These are phyloP conservation scores for Bipolaris cookei DNA, from an alignment of 2,329 filamentous ascomycete genomes.

Conservation along the genomic window DNA sequence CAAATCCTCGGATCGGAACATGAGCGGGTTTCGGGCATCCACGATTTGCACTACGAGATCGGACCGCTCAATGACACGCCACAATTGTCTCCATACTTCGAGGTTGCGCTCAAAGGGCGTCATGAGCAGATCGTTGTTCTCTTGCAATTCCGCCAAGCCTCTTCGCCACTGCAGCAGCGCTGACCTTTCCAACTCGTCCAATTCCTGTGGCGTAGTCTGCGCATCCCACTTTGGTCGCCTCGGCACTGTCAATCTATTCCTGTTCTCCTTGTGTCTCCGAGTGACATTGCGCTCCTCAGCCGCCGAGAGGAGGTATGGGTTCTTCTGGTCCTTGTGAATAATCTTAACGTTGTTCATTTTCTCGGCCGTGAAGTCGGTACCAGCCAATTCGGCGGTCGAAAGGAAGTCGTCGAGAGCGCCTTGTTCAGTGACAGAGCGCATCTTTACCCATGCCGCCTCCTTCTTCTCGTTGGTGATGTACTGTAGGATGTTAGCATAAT, in stretches of 20 bases:
- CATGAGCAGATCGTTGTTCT: constrained; percentile 93
- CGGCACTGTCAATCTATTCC: constrained; percentile 81
- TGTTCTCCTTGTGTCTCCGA: constrained; percentile 84
- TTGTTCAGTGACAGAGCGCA: constrained; percentile 98
- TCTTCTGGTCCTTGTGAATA: constrained; percentile 94
- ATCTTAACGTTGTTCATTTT: constrained; percentile 99
- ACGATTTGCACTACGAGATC: constrained; percentile 98
- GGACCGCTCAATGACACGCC: constrained; percentile 96
- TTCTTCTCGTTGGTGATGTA: constrained; percentile 91
- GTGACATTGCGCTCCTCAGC: constrained; percentile 80
- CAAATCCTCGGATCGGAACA: constrained; percentile 93
- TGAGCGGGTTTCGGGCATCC: constrained; percentile 89
- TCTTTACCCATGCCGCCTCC: constrained; percentile 97
- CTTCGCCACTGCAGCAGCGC: constrained; percentile 86
- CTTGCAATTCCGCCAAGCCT: constrained; percentile 88
- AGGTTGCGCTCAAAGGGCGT: constrained; percentile 97
- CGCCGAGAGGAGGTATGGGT: constrained; percentile 87
- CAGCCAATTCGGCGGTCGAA: constrained; percentile 93
- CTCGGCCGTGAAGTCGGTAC: constrained; percentile 97
- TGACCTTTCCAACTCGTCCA: constrained; percentile 80
- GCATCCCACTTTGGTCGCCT: constrained; percentile 88
- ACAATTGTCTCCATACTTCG: constrained; percentile 97
- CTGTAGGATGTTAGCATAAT: constrained; percentile 51
- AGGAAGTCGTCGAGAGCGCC: constrained; percentile 96
- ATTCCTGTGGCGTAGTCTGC: constrained; percentile 78